Conservation (phyloP, 768 basidiomycete genomes). For the Hericium alpestre region DNA sequence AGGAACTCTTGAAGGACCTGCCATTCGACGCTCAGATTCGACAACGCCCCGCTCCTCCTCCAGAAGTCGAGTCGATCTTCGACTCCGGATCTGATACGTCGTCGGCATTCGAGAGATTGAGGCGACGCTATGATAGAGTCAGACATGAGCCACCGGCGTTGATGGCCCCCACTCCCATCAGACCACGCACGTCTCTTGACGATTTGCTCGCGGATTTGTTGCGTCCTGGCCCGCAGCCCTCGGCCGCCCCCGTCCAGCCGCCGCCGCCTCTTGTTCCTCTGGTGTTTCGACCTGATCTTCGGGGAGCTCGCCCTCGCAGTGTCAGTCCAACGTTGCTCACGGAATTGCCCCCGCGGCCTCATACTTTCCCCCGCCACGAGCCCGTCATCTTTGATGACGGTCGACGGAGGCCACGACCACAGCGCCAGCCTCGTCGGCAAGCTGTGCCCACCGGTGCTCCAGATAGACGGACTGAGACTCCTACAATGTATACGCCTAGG, state of each 20-base stretch:
- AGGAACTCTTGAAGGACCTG: constrained; percentile 9
- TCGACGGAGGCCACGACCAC: not conserved
- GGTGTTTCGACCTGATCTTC: constrained; percentile 38
- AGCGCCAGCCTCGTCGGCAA: not conserved
- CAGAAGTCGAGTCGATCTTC: constrained; percentile 21
- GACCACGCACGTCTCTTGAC: constrained; percentile 42
- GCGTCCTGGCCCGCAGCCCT: constrained; percentile 31
- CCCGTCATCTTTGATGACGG: constrained; percentile 1
- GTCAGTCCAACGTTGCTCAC: constrained; percentile 26
- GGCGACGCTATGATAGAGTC: constrained; percentile 18
- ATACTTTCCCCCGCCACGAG: constrained; percentile 5
- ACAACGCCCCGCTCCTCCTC: constrained; percentile 11
- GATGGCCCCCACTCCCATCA: constrained; percentile 33
- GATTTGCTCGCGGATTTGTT: constrained; percentile 54
- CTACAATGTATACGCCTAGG: not conserved
- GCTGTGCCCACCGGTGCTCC: not conserved
- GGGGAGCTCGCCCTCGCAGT: constrained; percentile 28
- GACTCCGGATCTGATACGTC: constrained; percentile 20
- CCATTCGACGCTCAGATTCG: constrained; percentile 5
- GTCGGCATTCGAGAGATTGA: constrained; percentile 17
- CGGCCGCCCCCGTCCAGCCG: constrained; percentile 29
- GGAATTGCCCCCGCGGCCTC: constrained; percentile 21
- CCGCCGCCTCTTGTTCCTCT: constrained; percentile 49
- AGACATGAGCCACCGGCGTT: constrained; percentile 25
- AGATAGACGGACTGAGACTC: not conserved